Evolutionary conservation across 257 asterid species (phyloP).

Genomic region (Nicotiana obtusifolia): DNA sequence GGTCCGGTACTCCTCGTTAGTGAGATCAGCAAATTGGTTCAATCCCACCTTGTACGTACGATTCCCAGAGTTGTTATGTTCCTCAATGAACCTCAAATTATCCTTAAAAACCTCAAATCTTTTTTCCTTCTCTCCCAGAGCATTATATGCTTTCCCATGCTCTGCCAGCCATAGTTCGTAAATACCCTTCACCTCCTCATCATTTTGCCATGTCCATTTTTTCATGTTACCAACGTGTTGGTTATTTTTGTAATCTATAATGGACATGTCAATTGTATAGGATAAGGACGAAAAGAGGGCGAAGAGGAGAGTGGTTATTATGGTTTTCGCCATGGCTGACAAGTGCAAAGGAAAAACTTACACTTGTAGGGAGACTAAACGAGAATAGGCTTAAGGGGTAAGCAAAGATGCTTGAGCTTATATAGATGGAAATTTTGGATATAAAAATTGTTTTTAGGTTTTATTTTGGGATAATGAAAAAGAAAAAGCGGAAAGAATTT

Average conservation of each 20-base stretch:
- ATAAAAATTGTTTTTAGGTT: background rate
- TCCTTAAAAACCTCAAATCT: slow-evolving; percentile 65
- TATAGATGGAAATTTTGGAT: slow-evolving; percentile 3
- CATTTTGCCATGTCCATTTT: slow-evolving; percentile 15
- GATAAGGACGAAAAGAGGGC: slow-evolving; percentile 29
- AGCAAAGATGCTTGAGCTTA: slow-evolving; percentile 4
- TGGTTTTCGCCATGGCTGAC: slow-evolving; percentile 44
- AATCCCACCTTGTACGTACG: slow-evolving; percentile 60
- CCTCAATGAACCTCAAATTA: slow-evolving; percentile 54
- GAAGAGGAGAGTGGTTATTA: slow-evolving; percentile 26
- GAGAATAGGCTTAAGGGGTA: background rate
- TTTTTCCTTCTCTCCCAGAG: slow-evolving; percentile 46
- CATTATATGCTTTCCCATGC: slow-evolving; percentile 65
- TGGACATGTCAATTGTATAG: slow-evolving; percentile 24
- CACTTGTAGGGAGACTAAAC: background rate
- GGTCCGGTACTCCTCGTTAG: slow-evolving; percentile 55
- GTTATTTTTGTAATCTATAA: slow-evolving; percentile 13
- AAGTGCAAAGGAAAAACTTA: background rate
- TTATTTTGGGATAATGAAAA: background rate
- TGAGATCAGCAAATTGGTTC: slow-evolving; percentile 70
- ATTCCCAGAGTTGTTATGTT: slow-evolving; percentile 43
- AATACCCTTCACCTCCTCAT: slow-evolving; percentile 34
- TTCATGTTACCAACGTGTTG: background rate
- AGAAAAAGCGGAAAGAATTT: background rate
- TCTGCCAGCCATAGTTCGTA: slow-evolving; percentile 53